These are phyloP conservation scores for Cystobasidium ongulense DNA, from an alignment of 768 basidiomycete species.

Conservation along the genomic window DNA sequence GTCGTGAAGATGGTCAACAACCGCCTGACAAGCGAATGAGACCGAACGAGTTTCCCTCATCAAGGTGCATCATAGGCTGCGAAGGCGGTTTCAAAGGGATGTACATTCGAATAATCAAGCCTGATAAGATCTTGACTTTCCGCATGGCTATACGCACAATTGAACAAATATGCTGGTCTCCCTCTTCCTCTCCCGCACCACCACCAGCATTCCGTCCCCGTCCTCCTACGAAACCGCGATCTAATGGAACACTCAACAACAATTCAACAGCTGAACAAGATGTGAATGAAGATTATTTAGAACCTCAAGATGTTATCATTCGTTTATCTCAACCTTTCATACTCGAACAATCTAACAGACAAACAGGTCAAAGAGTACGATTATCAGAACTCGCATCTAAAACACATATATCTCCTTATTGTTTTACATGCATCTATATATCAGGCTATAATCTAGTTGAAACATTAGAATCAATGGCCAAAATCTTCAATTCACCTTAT, in stretches of 20 bases:
- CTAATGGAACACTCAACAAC: neutral
- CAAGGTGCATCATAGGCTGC: neutral
- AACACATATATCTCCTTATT: neutral
- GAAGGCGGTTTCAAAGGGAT: neutral
- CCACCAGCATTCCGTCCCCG: neutral
- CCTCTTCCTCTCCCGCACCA: neutral
- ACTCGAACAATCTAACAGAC: neutral
- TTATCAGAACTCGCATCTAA: neutral
- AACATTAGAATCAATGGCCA: constrained; percentile 1
- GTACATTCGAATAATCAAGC: neutral
- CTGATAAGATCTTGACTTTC: neutral
- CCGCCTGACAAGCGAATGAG: neutral
- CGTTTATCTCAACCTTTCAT: neutral
- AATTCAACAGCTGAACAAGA: neutral
- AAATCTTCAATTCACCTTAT: neutral
- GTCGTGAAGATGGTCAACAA: neutral
- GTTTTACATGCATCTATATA: neutral
- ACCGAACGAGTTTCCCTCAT: neutral
- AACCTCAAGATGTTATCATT: neutral
- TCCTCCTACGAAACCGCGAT: neutral
- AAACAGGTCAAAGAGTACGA: neutral
- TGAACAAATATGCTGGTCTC: neutral
- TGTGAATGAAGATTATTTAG: constrained; percentile 1
- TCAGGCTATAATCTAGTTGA: neutral
- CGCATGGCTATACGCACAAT: neutral